Evolutionary conservation across 2,329 filamentous ascomycete genomes (phyloP), one percentile per base, ranked within the genome.

Genomic region (Trichoderma atrobrunneum): DNA sequence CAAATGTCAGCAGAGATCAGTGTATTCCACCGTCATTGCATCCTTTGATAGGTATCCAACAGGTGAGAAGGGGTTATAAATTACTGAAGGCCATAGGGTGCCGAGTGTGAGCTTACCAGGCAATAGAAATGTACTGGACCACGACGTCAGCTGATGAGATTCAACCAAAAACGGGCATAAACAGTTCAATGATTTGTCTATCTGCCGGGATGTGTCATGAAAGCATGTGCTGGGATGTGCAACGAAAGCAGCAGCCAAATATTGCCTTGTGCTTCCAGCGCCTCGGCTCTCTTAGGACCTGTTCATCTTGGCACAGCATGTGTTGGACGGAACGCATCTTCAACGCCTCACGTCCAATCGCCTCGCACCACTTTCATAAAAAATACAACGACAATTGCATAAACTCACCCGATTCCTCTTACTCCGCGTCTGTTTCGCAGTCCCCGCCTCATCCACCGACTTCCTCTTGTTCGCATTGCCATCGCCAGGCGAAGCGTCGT

Each of bases 71-170:
- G 43, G 4, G 3, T 51, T 51, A 21, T 48, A 48, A n/a, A 61
- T 7, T 21, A 62, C 28, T 51, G 18, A 36, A 54, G 10, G 57
- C 12, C 56, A 24, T 6, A 39, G 36, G 24, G 26, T n/a, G 14
- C 18, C 48, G 32, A 36, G 57, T 54, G 28, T 32, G 43, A 24
- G 76, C 86, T 81, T 81, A 89, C 87, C 88, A 90, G 56, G 88
- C 88, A 74, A 90, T 89, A 14, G 88, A 89, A 72, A 89, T 90
- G 75, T 90, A 90, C 85, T 88, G 68, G 24, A 43, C 48, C 39
- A 51, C 5, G n/a, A 36, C 34, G 66, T 70, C 57, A 70, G 66
- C 57, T 36, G 26, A 62, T 34, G n/a, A n/a, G 11, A 18, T 36
- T 62, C 57, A 54, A 61, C 43, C n/a, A 62, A 14, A 36, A 51